A percentile compares a stretch with the other conserved stretches of the same genome.
Evolutionary conservation across 257 asterid genomes (phyloP).

Genomic region (Fraxinus americana): DNA sequence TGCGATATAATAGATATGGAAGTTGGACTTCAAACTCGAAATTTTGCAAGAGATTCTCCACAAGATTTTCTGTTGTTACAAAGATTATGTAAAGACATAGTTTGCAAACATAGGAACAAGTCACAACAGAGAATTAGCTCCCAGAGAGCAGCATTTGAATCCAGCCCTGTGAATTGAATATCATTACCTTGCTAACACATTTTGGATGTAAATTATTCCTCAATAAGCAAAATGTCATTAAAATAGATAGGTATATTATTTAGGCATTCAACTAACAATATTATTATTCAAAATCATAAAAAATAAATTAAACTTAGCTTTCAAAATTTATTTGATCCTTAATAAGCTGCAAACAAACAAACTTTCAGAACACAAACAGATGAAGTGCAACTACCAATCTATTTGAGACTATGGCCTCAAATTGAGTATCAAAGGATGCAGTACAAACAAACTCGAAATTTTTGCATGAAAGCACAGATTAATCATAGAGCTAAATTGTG

Average conservation of each 20-base stretch:
- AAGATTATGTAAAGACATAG: not conserved
- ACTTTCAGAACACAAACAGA: not conserved
- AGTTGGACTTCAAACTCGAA: slow-evolving; percentile 83
- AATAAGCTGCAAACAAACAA: not conserved
- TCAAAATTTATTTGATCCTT: not conserved
- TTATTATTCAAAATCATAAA: not conserved
- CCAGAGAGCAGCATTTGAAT: not conserved
- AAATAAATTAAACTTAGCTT: not conserved
- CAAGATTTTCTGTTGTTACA: slow-evolving; percentile 67
- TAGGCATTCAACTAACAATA: not conserved
- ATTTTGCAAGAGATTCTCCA: slow-evolving; percentile 83
- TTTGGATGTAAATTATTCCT: not conserved
- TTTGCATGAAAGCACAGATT: too few species aligned
- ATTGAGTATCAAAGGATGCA: not conserved
- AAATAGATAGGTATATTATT: not conserved
- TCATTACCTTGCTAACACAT: not conserved
- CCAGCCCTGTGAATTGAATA: not conserved
- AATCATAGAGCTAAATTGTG: not conserved
- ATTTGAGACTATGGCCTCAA: not conserved
- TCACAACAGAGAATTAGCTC: not conserved
- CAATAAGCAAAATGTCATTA: not conserved
- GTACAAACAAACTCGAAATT: too few species aligned
- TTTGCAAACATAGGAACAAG: not conserved
- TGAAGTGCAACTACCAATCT: not conserved
- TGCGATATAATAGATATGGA: slow-evolving; percentile 80